phyloP scores from a whole-genome alignment of 2,329 filamentous ascomycete species.

The Emergomyces orientalis region DNA sequence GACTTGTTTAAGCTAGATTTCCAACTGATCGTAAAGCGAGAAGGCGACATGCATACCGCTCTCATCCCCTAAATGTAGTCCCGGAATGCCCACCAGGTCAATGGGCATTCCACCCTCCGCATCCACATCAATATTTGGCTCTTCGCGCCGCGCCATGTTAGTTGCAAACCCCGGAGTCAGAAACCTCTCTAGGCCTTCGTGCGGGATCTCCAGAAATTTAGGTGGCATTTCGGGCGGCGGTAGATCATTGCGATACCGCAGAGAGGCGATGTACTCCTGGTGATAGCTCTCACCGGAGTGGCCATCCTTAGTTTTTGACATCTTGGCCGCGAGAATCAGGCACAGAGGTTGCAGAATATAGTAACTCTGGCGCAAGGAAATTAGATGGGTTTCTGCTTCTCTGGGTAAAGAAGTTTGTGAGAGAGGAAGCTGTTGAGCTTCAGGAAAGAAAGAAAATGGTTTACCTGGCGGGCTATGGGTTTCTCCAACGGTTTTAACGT shows the following conservation, averaged over 20 bases:
- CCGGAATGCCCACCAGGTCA: conserved; percentile 87
- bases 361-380: not conserved
- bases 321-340: conserved; percentile 12
- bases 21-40: conserved; percentile 5
- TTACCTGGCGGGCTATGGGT: not conserved
- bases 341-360: not conserved
- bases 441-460: not conserved
- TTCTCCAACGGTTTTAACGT: not conserved
- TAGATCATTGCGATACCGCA: conserved; percentile 90
- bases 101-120: conserved; percentile 96
- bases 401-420: not conserved
- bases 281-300: conserved; percentile 48
- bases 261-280: conserved; percentile 94
- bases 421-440: not conserved
- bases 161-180: conserved; percentile 85
- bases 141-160: conserved; percentile 79
- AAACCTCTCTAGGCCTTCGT: conserved; percentile 83
- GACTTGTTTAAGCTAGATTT: not conserved
- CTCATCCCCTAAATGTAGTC: conserved; percentile 91
- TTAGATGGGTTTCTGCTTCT: not conserved
- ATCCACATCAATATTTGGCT: conserved; percentile 92
- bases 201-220: conserved; percentile 94
- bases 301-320: conserved; percentile 35
- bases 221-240: conserved; percentile 89
- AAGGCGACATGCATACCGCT: conserved; percentile 52